Percentiles rank a stretch among this genome's conserved stretches.
These are phyloP conservation scores for Coprinellus aureogranulatus DNA, from an alignment of 768 basidiomycete species.

Conservation along the genomic window DNA sequence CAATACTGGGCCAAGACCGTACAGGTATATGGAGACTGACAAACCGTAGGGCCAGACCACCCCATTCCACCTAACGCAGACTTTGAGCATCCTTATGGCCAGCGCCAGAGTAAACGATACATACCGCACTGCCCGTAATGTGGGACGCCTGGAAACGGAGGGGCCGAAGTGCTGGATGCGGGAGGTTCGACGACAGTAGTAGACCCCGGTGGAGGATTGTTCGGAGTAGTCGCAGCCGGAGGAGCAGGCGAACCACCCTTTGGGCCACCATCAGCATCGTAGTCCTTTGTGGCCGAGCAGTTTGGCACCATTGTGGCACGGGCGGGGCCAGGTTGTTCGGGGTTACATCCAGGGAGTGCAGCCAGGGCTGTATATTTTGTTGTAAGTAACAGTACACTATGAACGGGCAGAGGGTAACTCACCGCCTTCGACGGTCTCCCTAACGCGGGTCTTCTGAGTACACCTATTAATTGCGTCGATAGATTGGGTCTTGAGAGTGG, in stretches of 20 bases:
- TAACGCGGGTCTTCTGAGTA: conserved; percentile 5
- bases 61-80: conserved; percentile 8
- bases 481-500: conserved; percentile 43
- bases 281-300: conserved; percentile 7
- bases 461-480: conserved; percentile 28
- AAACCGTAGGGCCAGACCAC: conserved; percentile 26
- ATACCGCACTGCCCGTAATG: conserved; percentile 1
- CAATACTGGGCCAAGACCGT: conserved; percentile 16
- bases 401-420: neutral
- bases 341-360: conserved; percentile 9
- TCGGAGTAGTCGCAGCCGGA: neutral
- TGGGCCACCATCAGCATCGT: conserved; percentile 1
- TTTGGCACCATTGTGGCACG: neutral
- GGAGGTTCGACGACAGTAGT: neutral
- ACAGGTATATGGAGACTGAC: conserved; percentile 24
- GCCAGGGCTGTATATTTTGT: neutral
- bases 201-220: neutral
- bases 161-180: neutral
- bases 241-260: neutral
- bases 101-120: neutral
- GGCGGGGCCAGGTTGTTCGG: conserved; percentile 3
- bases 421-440: conserved; percentile 6
- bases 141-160: neutral
- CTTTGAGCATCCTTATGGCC: neutral
- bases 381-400: no score